A percentile compares a stretch with the other conserved stretches of the same genome.
Conservation (phyloP, 2,329 filamentous ascomycete species). For the Raffaelea deltoideospora region DNA sequence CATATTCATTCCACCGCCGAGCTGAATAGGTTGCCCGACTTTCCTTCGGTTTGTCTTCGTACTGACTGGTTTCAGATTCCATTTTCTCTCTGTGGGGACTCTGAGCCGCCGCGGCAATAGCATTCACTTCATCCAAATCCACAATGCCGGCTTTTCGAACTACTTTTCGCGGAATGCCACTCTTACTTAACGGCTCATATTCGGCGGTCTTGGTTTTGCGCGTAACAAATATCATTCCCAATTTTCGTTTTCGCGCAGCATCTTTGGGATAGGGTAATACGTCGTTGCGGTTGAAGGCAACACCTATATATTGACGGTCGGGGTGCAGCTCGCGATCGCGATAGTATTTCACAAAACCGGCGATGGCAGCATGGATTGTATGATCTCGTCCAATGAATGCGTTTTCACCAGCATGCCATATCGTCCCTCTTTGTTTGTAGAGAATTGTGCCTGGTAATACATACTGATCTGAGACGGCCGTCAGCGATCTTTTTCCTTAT, state of each 20-base stretch:
- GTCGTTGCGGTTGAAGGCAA: constrained; percentile 72
- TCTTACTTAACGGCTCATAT: constrained; percentile 20
- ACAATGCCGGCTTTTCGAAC: constrained; percentile 14
- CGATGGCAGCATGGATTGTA: constrained; percentile 74
- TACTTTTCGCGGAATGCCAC: constrained; percentile 18
- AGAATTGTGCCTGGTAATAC: constrained; percentile 96
- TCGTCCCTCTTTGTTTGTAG: constrained; percentile 88
- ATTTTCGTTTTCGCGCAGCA: constrained; percentile 55
- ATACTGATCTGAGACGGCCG: constrained; percentile 52
- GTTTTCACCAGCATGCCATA: constrained; percentile 93
- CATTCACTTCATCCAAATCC: constrained; percentile 1
- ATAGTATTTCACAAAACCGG: constrained; percentile 96
- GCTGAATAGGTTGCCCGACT: constrained; percentile 5
- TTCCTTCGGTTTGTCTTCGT: background rate
- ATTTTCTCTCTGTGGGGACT: too few relatives aligned
- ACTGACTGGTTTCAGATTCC: background rate
- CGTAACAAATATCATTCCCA: constrained; percentile 53
- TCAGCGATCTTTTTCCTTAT: too few relatives aligned
- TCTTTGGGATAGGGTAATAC: constrained; percentile 63
- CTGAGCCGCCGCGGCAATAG: constrained; percentile 1
- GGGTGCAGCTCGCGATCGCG: constrained; percentile 70
- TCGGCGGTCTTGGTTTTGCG: constrained; percentile 16
- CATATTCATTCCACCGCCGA: constrained; percentile 10
- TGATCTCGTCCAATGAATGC: constrained; percentile 90
- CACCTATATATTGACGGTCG: constrained; percentile 85